These are phyloP conservation scores for Backusella tarrabulga DNA, from an alignment of 192 early-diverging fungal species.

Conservation along the genomic window DNA sequence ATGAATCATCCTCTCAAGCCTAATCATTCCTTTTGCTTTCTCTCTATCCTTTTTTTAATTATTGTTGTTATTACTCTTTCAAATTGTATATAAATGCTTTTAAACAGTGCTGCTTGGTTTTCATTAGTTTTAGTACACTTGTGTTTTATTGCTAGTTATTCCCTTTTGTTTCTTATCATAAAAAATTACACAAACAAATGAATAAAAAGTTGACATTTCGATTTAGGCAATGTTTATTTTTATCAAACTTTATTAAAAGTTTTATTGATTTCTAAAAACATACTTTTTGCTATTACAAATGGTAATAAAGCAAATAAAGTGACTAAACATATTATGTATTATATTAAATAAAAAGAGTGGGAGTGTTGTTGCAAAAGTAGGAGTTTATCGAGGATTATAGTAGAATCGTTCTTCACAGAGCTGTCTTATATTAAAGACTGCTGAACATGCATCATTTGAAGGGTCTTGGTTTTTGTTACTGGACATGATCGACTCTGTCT, in stretches of 20 bases:
- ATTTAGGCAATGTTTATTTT: too few species aligned
- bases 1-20: background rate
- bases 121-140: background rate
- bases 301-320: too few species aligned
- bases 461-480: background rate
- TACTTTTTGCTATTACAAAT: too few species aligned
- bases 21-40: background rate
- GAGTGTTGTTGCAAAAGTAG: background rate
- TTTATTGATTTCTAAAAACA: background rate
- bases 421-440: background rate
- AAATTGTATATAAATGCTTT: conserved; percentile 3
- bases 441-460: background rate
- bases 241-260: background rate
- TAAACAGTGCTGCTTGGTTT: background rate
- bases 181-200: background rate
- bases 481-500: background rate
- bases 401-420: background rate
- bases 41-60: background rate
- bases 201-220: background rate
- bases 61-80: background rate
- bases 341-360: background rate
- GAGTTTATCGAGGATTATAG: background rate
- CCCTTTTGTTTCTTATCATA: background rate
- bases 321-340: background rate
- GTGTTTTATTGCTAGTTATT: background rate